These are phyloP conservation scores for Dothideomycetidae sp. DNA, from an alignment of 2,329 filamentous ascomycete species.

Conservation along the genomic window DNA sequence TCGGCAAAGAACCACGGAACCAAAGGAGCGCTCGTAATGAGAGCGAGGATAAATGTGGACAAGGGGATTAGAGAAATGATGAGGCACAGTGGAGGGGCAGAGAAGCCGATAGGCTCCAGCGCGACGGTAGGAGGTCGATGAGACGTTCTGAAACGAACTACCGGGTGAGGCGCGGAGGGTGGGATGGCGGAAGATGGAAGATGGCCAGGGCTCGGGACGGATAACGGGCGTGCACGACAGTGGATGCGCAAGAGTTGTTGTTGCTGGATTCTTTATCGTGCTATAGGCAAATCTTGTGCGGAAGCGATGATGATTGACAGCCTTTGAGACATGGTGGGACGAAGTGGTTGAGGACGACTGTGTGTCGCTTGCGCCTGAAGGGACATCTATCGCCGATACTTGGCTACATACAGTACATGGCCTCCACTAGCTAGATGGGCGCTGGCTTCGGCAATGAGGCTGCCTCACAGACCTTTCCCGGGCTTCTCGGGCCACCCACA, in stretches of 20 bases:
- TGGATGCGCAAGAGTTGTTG: background rate
- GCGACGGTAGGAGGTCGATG: conserved; percentile 8
- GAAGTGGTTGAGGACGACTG: too few species aligned
- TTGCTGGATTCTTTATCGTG: too few species aligned
- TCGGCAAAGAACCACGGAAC: background rate
- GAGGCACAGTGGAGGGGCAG: background rate
- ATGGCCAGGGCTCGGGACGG: conserved; percentile 7
- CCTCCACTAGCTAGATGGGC: too few species aligned
- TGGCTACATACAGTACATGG: too few species aligned
- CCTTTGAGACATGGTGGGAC: background rate
- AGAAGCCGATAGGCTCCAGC: background rate
- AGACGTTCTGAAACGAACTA: conserved; percentile 10
- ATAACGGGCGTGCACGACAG: conserved; percentile 5
- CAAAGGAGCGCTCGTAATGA: background rate
- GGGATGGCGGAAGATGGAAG: too few species aligned
- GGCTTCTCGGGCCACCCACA: too few species aligned
- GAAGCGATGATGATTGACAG: background rate
- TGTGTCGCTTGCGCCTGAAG: too few species aligned
- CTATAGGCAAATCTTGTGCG: background rate
- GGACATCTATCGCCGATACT: too few species aligned
- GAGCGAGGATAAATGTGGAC: background rate
- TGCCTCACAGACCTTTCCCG: too few species aligned
- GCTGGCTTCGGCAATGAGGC: too few species aligned
- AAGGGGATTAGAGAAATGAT: background rate
- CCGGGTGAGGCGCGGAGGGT: conserved; percentile 8